These are phyloP conservation scores for Pyrrhoderma noxium DNA, from an alignment of 1,284 basidiomycete genomes.

Conservation along the genomic window DNA sequence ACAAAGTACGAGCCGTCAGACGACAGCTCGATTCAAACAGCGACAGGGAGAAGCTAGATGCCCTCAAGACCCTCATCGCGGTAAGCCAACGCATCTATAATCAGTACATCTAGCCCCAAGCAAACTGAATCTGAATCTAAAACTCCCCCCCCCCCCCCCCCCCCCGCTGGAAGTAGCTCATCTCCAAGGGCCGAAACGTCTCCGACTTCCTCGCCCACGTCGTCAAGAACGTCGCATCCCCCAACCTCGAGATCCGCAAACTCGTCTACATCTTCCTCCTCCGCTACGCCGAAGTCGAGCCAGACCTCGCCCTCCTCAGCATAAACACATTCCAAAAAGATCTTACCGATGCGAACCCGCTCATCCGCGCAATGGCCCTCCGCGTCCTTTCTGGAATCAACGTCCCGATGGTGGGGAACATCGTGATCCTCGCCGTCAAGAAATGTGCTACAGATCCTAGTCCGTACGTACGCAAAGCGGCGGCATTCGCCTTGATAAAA, in stretches of 20 bases:
- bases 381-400: constrained; percentile 91
- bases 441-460: constrained; percentile 88
- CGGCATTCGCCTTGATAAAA: constrained; percentile 85
- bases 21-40: constrained; percentile 81
- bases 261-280: constrained; percentile 97
- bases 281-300: constrained; percentile 86
- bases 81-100: constrained; percentile 34
- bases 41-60: constrained; percentile 86
- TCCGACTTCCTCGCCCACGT: constrained; percentile 91
- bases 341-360: constrained; percentile 83
- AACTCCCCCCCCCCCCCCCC: too few relatives aligned
- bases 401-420: constrained; percentile 79
- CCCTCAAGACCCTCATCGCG: constrained; percentile 88
- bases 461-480: constrained; percentile 90
- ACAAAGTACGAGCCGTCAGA: constrained; percentile 70
- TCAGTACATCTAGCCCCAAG: neutral
- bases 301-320: constrained; percentile 90
- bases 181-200: constrained; percentile 88
- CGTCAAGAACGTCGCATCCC: constrained; percentile 88
- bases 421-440: constrained; percentile 85
- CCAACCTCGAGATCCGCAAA: constrained; percentile 90
- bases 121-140: neutral
- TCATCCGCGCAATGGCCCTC: constrained; percentile 91
- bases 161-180: constrained; percentile 63
- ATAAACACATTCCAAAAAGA: constrained; percentile 99